Conservation (phyloP, 169 alveolate genomes). For the Miamiensis avidus region DNA sequence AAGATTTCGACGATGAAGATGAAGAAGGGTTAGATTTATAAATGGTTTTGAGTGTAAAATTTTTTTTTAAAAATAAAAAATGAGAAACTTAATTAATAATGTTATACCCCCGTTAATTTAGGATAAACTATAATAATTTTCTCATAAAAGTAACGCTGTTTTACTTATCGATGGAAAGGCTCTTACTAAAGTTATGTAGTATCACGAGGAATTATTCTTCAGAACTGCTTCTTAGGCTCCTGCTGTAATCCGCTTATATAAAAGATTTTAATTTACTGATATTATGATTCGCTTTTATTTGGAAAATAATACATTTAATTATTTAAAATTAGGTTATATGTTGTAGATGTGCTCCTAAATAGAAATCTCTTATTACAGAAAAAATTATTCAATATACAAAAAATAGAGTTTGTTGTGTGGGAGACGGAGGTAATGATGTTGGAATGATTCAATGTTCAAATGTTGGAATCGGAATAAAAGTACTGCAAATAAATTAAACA, state of each 20-base stretch:
- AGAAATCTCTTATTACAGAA: conserved; percentile 55
- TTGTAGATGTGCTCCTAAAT: conserved; percentile 69
- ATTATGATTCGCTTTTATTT: too few species aligned
- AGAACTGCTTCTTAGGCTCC: conserved; percentile 59
- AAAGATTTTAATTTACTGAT: too few species aligned
- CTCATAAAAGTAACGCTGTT: conserved; percentile 31
- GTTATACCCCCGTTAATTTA: not conserved
- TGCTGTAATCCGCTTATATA: conserved; percentile 27
- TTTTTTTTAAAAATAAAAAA: too few species aligned
- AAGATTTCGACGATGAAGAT: conserved; percentile 29
- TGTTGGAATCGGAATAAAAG: conserved; percentile 63
- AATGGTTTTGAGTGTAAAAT: too few species aligned
- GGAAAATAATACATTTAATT: too few species aligned
- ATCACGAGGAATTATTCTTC: conserved; percentile 44
- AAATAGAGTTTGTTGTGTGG: conserved; percentile 54
- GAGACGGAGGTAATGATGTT: conserved; percentile 75
- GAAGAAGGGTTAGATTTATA: conserved; percentile 9
- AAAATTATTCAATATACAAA: conserved; percentile 52
- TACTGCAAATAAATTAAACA: not conserved
- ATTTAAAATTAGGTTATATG: conserved; percentile 23
- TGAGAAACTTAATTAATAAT: not conserved
- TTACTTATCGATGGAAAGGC: conserved; percentile 63
- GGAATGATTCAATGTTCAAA: conserved; percentile 70
- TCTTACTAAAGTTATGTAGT: conserved; percentile 39
- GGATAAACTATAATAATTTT: conserved; percentile 21